phyloP scores from a whole-genome alignment of 2,329 filamentous ascomycete species.

The Xylaria polymorpha region DNA sequence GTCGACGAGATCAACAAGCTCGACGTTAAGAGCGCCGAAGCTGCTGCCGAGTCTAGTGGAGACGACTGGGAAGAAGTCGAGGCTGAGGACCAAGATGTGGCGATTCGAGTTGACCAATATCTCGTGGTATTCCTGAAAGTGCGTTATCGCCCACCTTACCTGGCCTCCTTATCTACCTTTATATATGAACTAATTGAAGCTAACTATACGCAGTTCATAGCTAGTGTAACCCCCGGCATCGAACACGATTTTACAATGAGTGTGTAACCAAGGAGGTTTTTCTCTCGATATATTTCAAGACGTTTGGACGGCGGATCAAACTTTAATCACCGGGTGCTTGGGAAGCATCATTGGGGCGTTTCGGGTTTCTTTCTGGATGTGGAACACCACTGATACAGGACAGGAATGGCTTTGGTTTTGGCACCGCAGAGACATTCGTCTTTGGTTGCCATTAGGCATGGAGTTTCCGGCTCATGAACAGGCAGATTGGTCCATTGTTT shows the following conservation, averaged over 20 bases:
- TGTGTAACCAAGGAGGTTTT: constrained; percentile 63
- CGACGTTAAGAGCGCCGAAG: constrained; percentile 64
- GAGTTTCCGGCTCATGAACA: constrained; percentile 22
- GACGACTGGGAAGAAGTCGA: constrained; percentile 77
- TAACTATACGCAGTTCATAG: constrained; percentile 70
- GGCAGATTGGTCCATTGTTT: constrained; percentile 15
- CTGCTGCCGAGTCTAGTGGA: constrained; percentile 61
- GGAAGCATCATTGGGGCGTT: constrained; percentile 36
- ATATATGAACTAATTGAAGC: constrained; percentile 21
- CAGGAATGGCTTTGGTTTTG: constrained; percentile 29
- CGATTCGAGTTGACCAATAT: constrained; percentile 89
- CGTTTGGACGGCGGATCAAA: constrained; percentile 2
- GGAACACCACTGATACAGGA: constrained; percentile 34
- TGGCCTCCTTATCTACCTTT: not conserved
- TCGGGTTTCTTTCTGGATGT: constrained; percentile 41
- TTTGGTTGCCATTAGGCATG: constrained; percentile 18
- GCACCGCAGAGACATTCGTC: constrained; percentile 15
- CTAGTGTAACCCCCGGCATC: constrained; percentile 93
- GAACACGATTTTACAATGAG: constrained; percentile 99
- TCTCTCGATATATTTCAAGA: constrained; percentile 15
- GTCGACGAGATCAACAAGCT: constrained; percentile 81
- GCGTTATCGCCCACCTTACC: constrained; percentile 42
- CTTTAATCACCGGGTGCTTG: constrained; percentile 27
- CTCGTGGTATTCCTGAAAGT: constrained; percentile 89
- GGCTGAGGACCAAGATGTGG: constrained; percentile 76